These are phyloP conservation scores for Anthracocystis setariae DNA, from an alignment of 1,284 basidiomycete genomes.

Conservation along the genomic window DNA sequence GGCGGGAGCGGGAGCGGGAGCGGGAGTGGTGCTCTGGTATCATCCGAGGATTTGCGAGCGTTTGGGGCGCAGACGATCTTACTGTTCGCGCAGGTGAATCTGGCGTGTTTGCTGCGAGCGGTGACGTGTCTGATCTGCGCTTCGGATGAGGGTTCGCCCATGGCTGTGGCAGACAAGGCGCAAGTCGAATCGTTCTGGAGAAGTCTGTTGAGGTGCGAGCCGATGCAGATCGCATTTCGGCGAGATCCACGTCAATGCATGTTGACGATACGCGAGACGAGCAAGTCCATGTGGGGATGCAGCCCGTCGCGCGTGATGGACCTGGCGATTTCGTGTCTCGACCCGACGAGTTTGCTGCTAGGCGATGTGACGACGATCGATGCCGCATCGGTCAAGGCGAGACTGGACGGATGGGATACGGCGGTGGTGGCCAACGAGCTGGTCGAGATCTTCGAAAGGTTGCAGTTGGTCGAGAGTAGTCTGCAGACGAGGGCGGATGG, in stretches of 20 bases:
- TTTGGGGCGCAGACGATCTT: constrained; percentile 35
- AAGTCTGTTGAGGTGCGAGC: constrained; percentile 26
- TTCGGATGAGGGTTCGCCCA: constrained; percentile 16
- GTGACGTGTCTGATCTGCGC: constrained; percentile 29
- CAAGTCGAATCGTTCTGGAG: constrained; percentile 26
- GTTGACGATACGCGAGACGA: constrained; percentile 32
- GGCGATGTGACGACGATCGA: constrained; percentile 21
- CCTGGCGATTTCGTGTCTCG: constrained; percentile 24
- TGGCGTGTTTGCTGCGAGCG: constrained; percentile 21
- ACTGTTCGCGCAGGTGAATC: constrained; percentile 31
- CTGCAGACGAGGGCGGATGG: constrained; percentile 49
- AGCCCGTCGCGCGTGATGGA: constrained; percentile 27
- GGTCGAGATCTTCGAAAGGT: constrained; percentile 42
- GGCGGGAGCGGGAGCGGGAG: too few relatives aligned
- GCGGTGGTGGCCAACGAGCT: constrained; percentile 40
- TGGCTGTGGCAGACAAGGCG: constrained; percentile 13
- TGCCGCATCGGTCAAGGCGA: constrained; percentile 18
- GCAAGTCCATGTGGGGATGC: constrained; percentile 45
- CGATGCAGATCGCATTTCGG: constrained; percentile 40
- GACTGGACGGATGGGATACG: constrained; percentile 42
- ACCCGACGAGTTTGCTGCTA: constrained; percentile 38
- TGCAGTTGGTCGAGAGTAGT: constrained; percentile 43
- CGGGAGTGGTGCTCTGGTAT: neutral
- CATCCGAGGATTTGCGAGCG: constrained; percentile 26
- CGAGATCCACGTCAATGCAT: constrained; percentile 26